Evolutionary conservation across 805 yeast genomes (phyloP), one percentile per base, ranked within the genome.

Genomic region (Candida corydali): DNA sequence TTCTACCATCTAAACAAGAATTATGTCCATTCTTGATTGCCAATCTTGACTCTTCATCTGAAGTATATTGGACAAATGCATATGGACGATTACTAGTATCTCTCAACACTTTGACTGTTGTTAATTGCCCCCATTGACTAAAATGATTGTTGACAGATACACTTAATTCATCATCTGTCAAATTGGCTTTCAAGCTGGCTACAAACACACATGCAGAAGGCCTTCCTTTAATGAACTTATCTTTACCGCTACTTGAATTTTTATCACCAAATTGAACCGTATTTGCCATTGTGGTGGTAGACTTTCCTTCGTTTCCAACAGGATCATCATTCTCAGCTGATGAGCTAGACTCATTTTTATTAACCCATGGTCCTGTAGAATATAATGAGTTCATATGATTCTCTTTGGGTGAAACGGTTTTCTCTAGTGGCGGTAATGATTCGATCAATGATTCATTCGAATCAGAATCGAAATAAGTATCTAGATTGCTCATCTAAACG

Each of bases 141-240:
- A 88, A 86, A 52, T 78, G 87, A 23, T 71, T 62, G 2, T 80
- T 73, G 4, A 87, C 93, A 0, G 91, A 76, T 22, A 70, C 55
- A 51, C 82, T 75, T 38, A 88, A 68, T 32, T 80, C 79, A 53
- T 83, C 89, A 57, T 88, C 96, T 3, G 80, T 55, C 34, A 72
- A 61, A 28, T 66, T 59, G 0, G 89, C 72, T 6, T 86, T 73
- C 36, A 87, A 73, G 56, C 91, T 79, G 18, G 95, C 95, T 38
- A 86, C 95, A 64, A 87, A 86, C 2, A 86, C 84, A 59, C 95
- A 86, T 1, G 94, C 78, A 0, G 95, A 81, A 11, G 96, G 96
- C 32, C 83, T 70, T 6, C 83, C 86, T 39, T 61, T 51, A n/a
- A 37, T 24, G 23, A 29, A 36, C 3, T 18, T 17, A 12, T n/a